phyloP scores from a whole-genome alignment of 2,329 filamentous ascomycete genomes.

The Macrophomina tecta region DNA sequence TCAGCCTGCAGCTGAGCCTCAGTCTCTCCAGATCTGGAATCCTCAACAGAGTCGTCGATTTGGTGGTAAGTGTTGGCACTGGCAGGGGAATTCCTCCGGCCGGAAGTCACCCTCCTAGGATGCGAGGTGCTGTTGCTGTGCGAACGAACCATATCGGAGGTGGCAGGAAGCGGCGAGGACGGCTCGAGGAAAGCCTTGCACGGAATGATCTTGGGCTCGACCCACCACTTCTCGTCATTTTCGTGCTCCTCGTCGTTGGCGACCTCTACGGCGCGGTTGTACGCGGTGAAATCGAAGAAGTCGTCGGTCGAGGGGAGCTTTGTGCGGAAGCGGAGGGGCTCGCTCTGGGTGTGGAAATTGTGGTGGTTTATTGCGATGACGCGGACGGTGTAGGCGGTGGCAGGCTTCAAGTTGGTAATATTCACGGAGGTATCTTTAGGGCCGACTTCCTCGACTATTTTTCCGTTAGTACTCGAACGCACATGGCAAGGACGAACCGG shows the following conservation, averaged over 20 bases:
- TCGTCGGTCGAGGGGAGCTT: conserved; percentile 51
- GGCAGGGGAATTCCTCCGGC: conserved; percentile 77
- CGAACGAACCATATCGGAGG: conserved; percentile 69
- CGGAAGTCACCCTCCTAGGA: conserved; percentile 70
- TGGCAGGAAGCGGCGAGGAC: conserved; percentile 65
- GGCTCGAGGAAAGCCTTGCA: conserved; percentile 64
- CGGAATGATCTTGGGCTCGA: conserved; percentile 59
- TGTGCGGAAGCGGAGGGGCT: conserved; percentile 83
- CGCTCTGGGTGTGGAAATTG: conserved; percentile 90
- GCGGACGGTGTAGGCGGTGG: conserved; percentile 90
- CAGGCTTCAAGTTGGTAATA: conserved; percentile 83
- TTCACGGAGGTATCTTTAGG: conserved; percentile 86
- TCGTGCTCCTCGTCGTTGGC: conserved; percentile 38
- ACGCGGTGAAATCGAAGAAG: conserved; percentile 55
- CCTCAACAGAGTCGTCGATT: conserved; percentile 9
- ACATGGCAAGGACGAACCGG: not conserved
- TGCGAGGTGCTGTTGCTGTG: conserved; percentile 61
- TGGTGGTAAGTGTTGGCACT: conserved; percentile 11
- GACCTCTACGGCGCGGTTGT: conserved; percentile 48
- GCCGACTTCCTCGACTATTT: conserved; percentile 79
- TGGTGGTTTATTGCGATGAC: conserved; percentile 90
- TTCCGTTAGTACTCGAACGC: not conserved
- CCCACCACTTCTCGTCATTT: conserved; percentile 52
- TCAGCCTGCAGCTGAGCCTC: conserved; percentile 79
- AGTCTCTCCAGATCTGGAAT: conserved; percentile 59